These are phyloP conservation scores for Mortierella alpina DNA, from an alignment of 192 early-diverging fungal species.

Conservation along the genomic window DNA sequence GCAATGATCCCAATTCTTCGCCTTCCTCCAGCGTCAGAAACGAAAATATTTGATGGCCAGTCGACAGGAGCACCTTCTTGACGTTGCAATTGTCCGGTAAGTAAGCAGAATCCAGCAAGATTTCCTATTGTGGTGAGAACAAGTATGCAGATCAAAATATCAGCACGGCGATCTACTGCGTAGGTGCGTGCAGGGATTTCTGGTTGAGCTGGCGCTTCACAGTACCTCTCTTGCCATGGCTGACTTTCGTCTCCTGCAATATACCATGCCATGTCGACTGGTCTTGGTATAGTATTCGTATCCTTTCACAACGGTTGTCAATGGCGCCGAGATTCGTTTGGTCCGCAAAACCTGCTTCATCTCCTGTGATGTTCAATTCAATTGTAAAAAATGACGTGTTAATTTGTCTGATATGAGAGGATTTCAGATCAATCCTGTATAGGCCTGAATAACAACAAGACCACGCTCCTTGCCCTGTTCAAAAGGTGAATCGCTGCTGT, in stretches of 20 bases:
- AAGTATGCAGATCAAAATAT: background rate
- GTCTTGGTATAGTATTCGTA: slow-evolving; percentile 67
- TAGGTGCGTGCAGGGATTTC: background rate
- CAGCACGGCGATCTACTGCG: background rate
- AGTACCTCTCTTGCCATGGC: slow-evolving; percentile 58
- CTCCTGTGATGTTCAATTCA: slow-evolving; percentile 45
- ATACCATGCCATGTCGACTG: slow-evolving; percentile 59
- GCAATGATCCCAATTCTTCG: slow-evolving; percentile 61
- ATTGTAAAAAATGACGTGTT: no score
- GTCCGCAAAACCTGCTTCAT: slow-evolving; percentile 63
- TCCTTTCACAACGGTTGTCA: slow-evolving; percentile 58
- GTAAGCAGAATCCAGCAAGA: slow-evolving; percentile 63
- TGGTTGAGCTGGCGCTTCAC: background rate
- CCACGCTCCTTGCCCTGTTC: slow-evolving; percentile 16
- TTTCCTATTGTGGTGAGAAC: slow-evolving; percentile 46
- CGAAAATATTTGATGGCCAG: slow-evolving; percentile 62
- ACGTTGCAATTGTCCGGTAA: slow-evolving; percentile 59
- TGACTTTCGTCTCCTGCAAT: slow-evolving; percentile 56
- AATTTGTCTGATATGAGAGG: background rate
- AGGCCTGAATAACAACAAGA: background rate
- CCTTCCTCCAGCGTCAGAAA: slow-evolving; percentile 65
- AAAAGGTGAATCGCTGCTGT: slow-evolving; percentile 41
- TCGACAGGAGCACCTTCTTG: slow-evolving; percentile 64
- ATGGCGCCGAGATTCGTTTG: slow-evolving; percentile 50
- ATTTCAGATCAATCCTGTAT: background rate